A percentile compares a stretch with the other conserved stretches of the same genome.
These are phyloP conservation scores for Entoloma clypeatum DNA, from an alignment of 1,284 basidiomycete genomes.

Conservation along the genomic window DNA sequence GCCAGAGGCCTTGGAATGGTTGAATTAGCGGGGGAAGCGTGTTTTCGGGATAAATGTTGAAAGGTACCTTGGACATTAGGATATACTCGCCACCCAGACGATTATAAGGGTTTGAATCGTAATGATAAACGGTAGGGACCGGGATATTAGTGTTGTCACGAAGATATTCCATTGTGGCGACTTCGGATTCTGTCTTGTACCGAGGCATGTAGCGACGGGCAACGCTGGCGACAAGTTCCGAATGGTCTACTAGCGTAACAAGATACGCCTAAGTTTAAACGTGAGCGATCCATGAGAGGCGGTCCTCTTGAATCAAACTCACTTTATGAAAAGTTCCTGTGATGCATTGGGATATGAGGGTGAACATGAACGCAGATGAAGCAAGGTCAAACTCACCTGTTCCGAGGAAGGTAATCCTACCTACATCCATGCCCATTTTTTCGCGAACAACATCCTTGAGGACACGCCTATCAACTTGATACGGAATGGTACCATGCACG, in stretches of 20 bases:
- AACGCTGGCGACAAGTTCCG: constrained; percentile 68
- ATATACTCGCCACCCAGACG: constrained; percentile 79
- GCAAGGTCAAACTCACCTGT: constrained; percentile 53
- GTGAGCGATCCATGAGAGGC: constrained; percentile 9
- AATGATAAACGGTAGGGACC: constrained; percentile 68
- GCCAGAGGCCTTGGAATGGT: constrained; percentile 55
- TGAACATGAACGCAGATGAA: constrained; percentile 16
- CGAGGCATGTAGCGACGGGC: constrained; percentile 79
- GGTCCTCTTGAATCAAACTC: constrained; percentile 14
- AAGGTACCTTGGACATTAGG: constrained; percentile 73
- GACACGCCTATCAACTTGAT: constrained; percentile 66
- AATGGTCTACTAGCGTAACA: constrained; percentile 57
- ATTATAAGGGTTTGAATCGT: constrained; percentile 79
- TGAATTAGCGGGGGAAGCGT: constrained; percentile 11
- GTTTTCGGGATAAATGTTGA: constrained; percentile 9
- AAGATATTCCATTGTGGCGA: constrained; percentile 75
- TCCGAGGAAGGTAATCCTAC: constrained; percentile 66
- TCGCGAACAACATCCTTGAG: constrained; percentile 73
- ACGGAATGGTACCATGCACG: constrained; percentile 55
- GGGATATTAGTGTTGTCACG: constrained; percentile 64
- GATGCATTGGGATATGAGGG: too few species aligned
- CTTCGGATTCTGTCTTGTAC: constrained; percentile 78
- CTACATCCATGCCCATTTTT: constrained; percentile 60
- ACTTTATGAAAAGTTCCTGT: constrained; percentile 77
- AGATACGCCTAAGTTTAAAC: constrained; percentile 58